Evolutionary conservation across 2,329 filamentous ascomycete species (phyloP), one percentile per base, ranked within the genome.

Genomic region (Neonectria magnoliae): DNA sequence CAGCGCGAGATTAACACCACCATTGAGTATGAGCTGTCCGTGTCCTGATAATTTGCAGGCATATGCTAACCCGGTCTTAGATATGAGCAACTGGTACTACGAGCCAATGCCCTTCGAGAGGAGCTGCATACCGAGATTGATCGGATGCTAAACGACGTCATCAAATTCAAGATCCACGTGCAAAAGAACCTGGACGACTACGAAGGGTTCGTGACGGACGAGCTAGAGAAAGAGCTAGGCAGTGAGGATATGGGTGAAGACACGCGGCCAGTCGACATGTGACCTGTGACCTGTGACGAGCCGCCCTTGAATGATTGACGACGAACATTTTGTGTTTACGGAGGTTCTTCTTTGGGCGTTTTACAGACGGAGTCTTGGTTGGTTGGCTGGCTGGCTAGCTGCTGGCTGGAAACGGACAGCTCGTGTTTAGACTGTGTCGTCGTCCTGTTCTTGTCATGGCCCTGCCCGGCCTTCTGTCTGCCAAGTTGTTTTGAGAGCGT

Each of bases 61-160:
- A 10, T 45, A 18, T 18, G 45, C 63, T 73, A 9, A 73, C 70
- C 5, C 3, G 16, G 9, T 13, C 29, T 55, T 22, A 95, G 93
- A 76, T 97, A 97, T 76, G 95, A 98, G 76, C 94, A 98, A 77
- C 83, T 98, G 52, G 93, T 92, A n/a, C 87, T 97, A 59, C 88
- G 90, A 33, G 93, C 93, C 52, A 93, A 93, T 68, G 84, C 93
- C 1, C 85, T 98, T 25, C 89, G 96, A n/a, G 96, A 99, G 78
- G 94, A 98, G 78, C 85, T 99, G n/a, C 96, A 99, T 79, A 97
- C 94, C 0, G 94, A 98, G 78, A 93, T 98, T 73, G 96, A 98
- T 81, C 91, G 90, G 73, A 97, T 98, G 88, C 83, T 99, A 65
- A 97, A 98, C 81, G 94, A 98, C 76, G 92, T 98, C 67, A 97